Base-by-base conservation (phyloP, 2,329 filamentous ascomycete species). In the Fonsecaea nubica region DNA sequence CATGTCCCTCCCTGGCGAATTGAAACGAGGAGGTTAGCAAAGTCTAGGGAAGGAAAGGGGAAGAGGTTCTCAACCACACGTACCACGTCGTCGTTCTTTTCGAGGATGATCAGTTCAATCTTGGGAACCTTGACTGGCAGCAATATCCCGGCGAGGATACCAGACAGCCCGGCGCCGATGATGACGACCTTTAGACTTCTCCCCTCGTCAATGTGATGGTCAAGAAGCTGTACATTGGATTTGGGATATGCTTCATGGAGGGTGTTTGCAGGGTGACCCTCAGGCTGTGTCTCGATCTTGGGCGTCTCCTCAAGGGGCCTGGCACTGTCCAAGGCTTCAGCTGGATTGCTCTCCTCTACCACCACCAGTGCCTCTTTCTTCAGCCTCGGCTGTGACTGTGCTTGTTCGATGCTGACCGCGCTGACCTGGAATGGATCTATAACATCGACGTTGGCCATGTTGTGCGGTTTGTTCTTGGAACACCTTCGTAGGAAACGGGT, bases 161-260 rank as follows among this genome's bases (percentile, higher is more conserved):
- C 78, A 5, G 77, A 78, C 7, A 80, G 75, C 0, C 79, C 79
- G 5, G 77, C 77, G 6, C 79, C 78, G 36, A 80, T 78, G 40
- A 78, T 70, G 7, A 79, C 70, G 6, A 80, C 72, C 55, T 74
- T 71, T 62, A 79, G 42, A 0, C 72, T 74, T n/a, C 77, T 73
- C 8, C 40, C 56, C 53, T 78, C 73, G 63, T 79, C 77, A 35
- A 79, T 71, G 6, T 75, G 73, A 15, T 76, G 75, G 3, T 75
- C 71, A 59, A 74, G 72, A n/a, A 81, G 53, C 42, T 56, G 36
- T 35, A 65, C 33, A 33, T 62, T 57, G 10, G 61, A 62, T 13
- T 48, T 45, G 13, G 58, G 60, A 38, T 59, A 66, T 35, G 40
- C 18, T 38, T 58, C 40, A 40, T 64, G 62, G 36, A 60, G 45